Evolutionary conservation across 768 basidiomycete genomes (phyloP).

Genomic region (Suillus discolor): DNA sequence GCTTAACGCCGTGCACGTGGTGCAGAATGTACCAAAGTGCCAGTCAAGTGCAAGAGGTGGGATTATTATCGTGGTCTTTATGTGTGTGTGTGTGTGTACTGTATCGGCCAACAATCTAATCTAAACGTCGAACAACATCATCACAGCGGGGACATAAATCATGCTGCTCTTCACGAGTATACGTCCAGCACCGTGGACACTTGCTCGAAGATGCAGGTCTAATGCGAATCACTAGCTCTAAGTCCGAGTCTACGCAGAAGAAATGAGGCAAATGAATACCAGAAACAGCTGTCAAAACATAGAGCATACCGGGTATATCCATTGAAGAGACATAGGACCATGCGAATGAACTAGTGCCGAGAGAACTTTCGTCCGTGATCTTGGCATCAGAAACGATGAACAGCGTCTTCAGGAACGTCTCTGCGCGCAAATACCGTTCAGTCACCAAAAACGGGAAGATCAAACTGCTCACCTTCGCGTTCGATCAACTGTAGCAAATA

Average conservation of each 20-base stretch:
- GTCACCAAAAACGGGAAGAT: no score
- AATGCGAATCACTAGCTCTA: constrained; percentile 50
- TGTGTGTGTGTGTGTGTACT: no score
- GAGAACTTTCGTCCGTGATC: constrained; percentile 48
- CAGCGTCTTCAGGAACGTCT: constrained; percentile 63
- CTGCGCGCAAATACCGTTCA: constrained; percentile 37
- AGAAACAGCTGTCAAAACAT: not conserved
- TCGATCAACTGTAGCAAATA: constrained; percentile 43
- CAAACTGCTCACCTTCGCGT: constrained; percentile 39
- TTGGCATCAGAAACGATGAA: constrained; percentile 80
- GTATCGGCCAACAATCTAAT: not conserved
- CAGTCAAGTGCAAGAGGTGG: not conserved
- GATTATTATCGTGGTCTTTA: not conserved
- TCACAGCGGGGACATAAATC: constrained; percentile 69
- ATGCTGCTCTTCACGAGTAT: constrained; percentile 52
- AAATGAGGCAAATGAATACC: not conserved
- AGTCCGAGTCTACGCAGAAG: constrained; percentile 10
- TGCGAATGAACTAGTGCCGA: constrained; percentile 38
- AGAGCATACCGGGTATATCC: constrained; percentile 44
- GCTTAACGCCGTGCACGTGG: no score
- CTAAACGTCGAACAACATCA: constrained; percentile 17
- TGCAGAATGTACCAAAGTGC: not conserved
- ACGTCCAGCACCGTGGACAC: constrained; percentile 94
- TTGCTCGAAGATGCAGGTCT: constrained; percentile 63
- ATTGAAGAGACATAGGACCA: constrained; percentile 56